Conservation (phyloP, 441 rosid species). For the Gossypium aridum region DNA sequence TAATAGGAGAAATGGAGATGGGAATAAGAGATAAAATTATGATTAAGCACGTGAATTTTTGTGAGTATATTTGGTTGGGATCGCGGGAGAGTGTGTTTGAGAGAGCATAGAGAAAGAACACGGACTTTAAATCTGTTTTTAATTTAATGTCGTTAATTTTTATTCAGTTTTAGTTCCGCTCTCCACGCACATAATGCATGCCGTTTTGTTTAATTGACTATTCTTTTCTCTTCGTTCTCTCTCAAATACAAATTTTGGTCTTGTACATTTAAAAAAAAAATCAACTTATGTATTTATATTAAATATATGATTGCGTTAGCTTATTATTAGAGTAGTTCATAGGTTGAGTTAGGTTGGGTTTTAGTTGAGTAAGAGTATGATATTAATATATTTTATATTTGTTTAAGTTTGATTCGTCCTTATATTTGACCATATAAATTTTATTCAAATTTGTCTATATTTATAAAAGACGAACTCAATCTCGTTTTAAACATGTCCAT, state of each 20-base stretch:
- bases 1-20: neutral
- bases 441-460: accelerated
- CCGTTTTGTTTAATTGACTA: neutral
- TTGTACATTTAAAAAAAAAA: too few species aligned
- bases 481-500: too few species aligned
- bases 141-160: slow-evolving; percentile 19
- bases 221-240: too few species aligned
- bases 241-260: too few species aligned
- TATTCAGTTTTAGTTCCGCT: slow-evolving; percentile 56
- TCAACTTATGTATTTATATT: too few species aligned
- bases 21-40: slow-evolving; percentile 15
- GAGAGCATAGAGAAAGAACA: slow-evolving; percentile 20
- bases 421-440: too few species aligned
- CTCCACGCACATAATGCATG: neutral
- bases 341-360: accelerated
- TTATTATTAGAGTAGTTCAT: accelerated
- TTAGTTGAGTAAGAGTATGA: too few species aligned
- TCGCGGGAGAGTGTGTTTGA: slow-evolving; percentile 12
- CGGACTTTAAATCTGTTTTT: slow-evolving; percentile 50
- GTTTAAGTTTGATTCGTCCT: accelerated
- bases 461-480: accelerated
- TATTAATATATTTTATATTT: too few species aligned
- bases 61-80: neutral
- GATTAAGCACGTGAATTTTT: slow-evolving; percentile 16
- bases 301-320: too few species aligned